A percentile compares a stretch with the other conserved stretches of the same genome.
Evolutionary conservation across 1,139 yeast species (phyloP).

Genomic region (Candida tetrigidarum): DNA sequence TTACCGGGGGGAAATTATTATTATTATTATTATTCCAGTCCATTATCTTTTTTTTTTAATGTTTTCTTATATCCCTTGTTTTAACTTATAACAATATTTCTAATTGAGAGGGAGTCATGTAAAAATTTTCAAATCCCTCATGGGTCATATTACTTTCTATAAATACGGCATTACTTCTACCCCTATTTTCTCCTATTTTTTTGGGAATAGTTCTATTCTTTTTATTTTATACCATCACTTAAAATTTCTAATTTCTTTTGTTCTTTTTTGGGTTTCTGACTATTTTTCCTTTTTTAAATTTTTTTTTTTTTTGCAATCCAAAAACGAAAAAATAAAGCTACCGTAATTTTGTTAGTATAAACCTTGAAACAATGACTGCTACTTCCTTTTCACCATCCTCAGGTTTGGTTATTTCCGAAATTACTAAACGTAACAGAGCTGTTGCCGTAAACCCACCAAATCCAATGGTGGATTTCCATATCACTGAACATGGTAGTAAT

Average conservation of each 20-base stretch:
- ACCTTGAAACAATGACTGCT: constrained; percentile 1
- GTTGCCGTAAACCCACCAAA: constrained; percentile 50
- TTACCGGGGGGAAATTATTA: background rate
- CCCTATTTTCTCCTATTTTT: constrained; percentile 6
- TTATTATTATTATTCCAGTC: background rate
- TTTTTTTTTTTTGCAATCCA: no score
- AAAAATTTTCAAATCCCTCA: background rate
- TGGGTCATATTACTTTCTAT: background rate
- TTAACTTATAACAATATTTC: no score
- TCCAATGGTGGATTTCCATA: constrained; percentile 47
- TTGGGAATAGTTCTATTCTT: background rate
- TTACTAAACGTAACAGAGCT: constrained; percentile 46
- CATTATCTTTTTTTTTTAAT: background rate
- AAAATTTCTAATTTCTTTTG: background rate
- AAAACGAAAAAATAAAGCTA: background rate
- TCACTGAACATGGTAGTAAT: constrained; percentile 64
- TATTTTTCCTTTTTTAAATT: no score
- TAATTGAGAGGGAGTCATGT: no score
- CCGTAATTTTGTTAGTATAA: no score
- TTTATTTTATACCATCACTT: background rate
- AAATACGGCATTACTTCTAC: background rate
- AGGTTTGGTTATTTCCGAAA: constrained; percentile 7
- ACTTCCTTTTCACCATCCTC: background rate
- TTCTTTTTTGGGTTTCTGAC: background rate
- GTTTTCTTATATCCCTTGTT: no score